Evolutionary conservation across 805 yeast species (phyloP).

Genomic region (Metschnikowia henanensis): DNA sequence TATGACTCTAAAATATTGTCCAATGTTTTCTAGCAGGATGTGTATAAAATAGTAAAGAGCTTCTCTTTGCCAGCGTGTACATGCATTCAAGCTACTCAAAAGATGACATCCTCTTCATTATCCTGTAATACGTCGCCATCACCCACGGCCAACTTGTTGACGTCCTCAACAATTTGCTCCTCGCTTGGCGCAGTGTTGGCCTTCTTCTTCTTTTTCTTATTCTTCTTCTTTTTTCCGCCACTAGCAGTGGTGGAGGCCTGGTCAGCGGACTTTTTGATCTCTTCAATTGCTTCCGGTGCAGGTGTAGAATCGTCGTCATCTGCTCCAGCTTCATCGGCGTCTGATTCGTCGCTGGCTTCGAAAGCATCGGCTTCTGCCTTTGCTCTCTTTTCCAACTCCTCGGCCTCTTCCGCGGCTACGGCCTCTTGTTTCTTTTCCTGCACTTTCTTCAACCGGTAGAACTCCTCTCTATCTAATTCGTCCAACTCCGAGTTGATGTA

Average conservation of each 20-base stretch:
- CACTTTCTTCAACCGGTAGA: constrained; percentile 93
- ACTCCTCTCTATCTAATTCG: constrained; percentile 97
- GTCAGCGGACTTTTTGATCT: constrained; percentile 1
- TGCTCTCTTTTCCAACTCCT: constrained; percentile 28
- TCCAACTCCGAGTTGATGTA: constrained; percentile 95
- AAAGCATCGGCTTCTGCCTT: constrained; percentile 21
- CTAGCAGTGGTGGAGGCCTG: constrained; percentile 1
- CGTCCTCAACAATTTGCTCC: constrained; percentile 25
- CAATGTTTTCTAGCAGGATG: no score
- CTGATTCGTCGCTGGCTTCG: constrained; percentile 19
- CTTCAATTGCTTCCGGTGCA: constrained; percentile 3
- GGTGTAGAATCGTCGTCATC: constrained; percentile 20
- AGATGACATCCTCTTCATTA: constrained; percentile 47
- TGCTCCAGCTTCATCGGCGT: constrained; percentile 2
- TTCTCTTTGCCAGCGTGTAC: no score
- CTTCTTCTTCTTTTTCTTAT: constrained; percentile 16
- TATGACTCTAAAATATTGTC: no score
- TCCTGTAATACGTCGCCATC: constrained; percentile 36
- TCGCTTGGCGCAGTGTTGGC: constrained; percentile 15
- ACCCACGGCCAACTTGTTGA: constrained; percentile 27
- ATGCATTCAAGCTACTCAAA: no score
- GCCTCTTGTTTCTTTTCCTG: constrained; percentile 92
- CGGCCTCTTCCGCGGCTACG: constrained; percentile 62
- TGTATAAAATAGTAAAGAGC: no score
- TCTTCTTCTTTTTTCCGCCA: constrained; percentile 16